phyloP scores from a whole-genome alignment of 83 land plant genomes.

The Larix sibirica region DNA sequence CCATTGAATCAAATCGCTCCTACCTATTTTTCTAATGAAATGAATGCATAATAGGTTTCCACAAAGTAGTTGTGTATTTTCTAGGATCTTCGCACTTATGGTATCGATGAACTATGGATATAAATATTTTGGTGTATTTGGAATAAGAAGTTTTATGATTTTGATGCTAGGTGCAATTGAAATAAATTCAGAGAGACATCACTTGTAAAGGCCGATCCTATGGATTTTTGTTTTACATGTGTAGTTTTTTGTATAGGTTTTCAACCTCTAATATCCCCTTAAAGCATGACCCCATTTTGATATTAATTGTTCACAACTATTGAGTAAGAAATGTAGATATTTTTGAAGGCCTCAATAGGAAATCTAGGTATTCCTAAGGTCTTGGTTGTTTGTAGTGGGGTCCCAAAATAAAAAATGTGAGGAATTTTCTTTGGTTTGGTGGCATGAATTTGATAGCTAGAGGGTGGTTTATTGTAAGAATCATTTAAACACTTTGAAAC shows the following conservation, averaged over 20 bases:
- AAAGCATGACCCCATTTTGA: too few species aligned
- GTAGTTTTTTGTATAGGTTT: background rate
- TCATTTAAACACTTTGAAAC: too few species aligned
- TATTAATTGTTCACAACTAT: background rate
- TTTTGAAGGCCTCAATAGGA: too few species aligned
- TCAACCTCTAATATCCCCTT: too few species aligned
- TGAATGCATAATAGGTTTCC: background rate
- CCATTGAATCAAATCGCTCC: background rate
- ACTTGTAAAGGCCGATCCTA: conserved; percentile 13
- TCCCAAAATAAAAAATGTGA: too few species aligned
- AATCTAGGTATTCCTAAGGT: too few species aligned
- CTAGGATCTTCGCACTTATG: background rate
- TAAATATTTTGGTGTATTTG: background rate
- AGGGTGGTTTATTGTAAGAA: too few species aligned
- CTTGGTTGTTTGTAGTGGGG: too few species aligned
- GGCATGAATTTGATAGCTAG: too few species aligned
- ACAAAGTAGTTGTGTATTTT: conserved; percentile 6
- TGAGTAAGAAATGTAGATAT: too few species aligned
- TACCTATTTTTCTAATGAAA: conserved; percentile 5
- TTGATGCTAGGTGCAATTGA: conserved; percentile 8
- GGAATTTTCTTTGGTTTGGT: too few species aligned
- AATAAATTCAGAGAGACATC: conserved; percentile 5
- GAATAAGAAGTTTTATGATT: background rate
- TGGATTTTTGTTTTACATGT: conserved; percentile 1
- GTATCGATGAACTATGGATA: background rate